Evolutionary conservation across 805 yeast species (phyloP), one percentile per base, ranked within the genome.

Genomic region (Myxozyma geophila): DNA sequence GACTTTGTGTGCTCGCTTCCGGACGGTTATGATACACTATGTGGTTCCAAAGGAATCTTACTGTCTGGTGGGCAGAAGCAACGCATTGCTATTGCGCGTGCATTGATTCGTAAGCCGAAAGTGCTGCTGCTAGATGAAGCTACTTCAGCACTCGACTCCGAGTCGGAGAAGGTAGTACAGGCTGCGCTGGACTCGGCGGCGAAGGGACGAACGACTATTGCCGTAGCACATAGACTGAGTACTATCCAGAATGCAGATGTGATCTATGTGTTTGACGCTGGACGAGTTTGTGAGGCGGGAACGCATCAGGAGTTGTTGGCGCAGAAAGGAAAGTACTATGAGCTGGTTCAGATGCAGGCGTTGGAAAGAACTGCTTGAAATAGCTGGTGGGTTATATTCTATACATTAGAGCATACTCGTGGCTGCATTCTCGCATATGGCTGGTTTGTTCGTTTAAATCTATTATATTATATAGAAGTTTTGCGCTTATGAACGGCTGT

Each of bases 181-280:
- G 68, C 76, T 7, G 87, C 91, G 7, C 85, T 85, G 62, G 78
- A 78, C 10, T 76, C 74, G 9, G 90, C 88, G 69, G 88, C 88
- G 66, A 59, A 75, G 12, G 77, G 83, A 36, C 85, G 92, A 70
- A 87, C 92, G 1, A 85, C 88, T 48, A 76, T 88, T 66, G 88
- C 92, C 71, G 87, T 88, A 74, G 92, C 92, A 12, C 93, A 88
- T 74, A 78, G 93, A 71, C 79, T 88, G 76, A 83, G 82, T 68
- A 85, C 89, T 0, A 85, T 85, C 62, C 74, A 78, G 54, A 78
- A 80, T 62, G 82, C 91, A 0, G 78, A 81, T 53, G 77, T 77
- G 57, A 84, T 87, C 23, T 79, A 80, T 52, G 80, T 85, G 59
- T 73, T 88, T 61, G 78, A 80, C 57, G 74, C 77, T 52, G 92